Conservation (phyloP, 1,284 basidiomycete species). For the Grifola frondosa region DNA sequence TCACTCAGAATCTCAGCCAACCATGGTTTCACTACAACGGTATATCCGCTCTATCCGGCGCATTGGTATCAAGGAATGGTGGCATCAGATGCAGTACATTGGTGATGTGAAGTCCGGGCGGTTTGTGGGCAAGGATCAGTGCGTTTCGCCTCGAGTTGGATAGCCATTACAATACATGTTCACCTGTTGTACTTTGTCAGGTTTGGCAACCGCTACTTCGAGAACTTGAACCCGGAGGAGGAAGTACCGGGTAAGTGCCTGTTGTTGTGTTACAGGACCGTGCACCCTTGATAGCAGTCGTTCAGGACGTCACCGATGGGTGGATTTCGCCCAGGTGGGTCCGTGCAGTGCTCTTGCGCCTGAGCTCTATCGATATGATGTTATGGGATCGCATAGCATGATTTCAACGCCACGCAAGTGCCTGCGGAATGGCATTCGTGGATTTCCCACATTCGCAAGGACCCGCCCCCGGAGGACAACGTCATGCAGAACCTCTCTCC, state of each 20-base stretch:
- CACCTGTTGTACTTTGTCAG: too few relatives aligned
- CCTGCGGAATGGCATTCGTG: constrained; percentile 95
- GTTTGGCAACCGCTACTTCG: constrained; percentile 89
- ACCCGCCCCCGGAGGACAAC: constrained; percentile 74
- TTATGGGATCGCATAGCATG: constrained; percentile 50
- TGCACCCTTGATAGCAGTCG: neutral
- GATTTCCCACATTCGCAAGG: constrained; percentile 86
- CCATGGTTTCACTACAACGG: constrained; percentile 61
- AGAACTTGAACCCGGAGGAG: constrained; percentile 83
- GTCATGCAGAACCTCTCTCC: constrained; percentile 69
- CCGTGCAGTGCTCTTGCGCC: neutral
- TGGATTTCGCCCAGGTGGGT: constrained; percentile 82
- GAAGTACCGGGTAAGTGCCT: constrained; percentile 74
- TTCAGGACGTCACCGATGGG: constrained; percentile 89
- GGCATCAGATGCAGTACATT: constrained; percentile 85
- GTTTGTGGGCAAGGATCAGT: constrained; percentile 83
- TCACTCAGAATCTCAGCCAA: constrained; percentile 9
- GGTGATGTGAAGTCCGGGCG: constrained; percentile 87
- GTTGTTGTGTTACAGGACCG: neutral
- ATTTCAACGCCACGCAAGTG: constrained; percentile 87
- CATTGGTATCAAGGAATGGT: constrained; percentile 81
- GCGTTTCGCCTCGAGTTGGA: constrained; percentile 27
- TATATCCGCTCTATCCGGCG: constrained; percentile 75
- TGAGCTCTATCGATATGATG: neutral
- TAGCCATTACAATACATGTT: neutral